Evolutionary conservation across 169 alveolate genomes (phyloP).

Genomic region (Plasmodium vinckei): DNA sequence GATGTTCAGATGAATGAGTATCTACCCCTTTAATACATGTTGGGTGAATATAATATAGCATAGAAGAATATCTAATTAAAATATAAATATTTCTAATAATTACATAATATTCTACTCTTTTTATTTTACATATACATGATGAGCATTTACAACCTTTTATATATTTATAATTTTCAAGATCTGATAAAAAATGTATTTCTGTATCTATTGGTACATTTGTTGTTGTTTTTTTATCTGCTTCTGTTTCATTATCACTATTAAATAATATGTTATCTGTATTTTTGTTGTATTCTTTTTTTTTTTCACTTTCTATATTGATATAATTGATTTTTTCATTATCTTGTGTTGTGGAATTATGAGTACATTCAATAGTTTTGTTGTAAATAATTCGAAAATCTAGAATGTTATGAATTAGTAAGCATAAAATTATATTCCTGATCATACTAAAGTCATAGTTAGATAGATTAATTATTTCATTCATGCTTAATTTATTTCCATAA

Average conservation of each 20-base stretch:
- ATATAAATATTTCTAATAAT: slow-evolving; percentile 46
- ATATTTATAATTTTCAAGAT: slow-evolving; percentile 32
- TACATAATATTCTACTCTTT: slow-evolving; percentile 62
- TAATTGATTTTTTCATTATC: neutral
- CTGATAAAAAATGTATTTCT: slow-evolving; percentile 17
- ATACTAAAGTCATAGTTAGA: slow-evolving; percentile 54
- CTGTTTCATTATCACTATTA: neutral
- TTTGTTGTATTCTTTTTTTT: neutral
- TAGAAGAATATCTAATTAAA: slow-evolving; percentile 56
- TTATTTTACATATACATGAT: slow-evolving; percentile 60
- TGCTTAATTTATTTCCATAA: slow-evolving; percentile 57
- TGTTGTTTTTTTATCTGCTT: neutral
- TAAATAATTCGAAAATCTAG: slow-evolving; percentile 35
- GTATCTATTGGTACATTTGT: neutral
- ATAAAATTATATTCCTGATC: slow-evolving; percentile 41
- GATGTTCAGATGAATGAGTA: neutral
- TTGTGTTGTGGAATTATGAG: neutral
- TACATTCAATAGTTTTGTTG: slow-evolving; percentile 42
- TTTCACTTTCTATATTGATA: neutral
- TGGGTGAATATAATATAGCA: slow-evolving; percentile 67
- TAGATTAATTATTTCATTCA: slow-evolving; percentile 45
- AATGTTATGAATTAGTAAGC: slow-evolving; percentile 52
- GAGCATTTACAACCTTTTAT: slow-evolving; percentile 65
- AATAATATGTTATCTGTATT: neutral
- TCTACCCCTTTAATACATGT: slow-evolving; percentile 5